Conservation (phyloP, 352 stramenopile species). For the Phytophthora macrochlamydospora region DNA sequence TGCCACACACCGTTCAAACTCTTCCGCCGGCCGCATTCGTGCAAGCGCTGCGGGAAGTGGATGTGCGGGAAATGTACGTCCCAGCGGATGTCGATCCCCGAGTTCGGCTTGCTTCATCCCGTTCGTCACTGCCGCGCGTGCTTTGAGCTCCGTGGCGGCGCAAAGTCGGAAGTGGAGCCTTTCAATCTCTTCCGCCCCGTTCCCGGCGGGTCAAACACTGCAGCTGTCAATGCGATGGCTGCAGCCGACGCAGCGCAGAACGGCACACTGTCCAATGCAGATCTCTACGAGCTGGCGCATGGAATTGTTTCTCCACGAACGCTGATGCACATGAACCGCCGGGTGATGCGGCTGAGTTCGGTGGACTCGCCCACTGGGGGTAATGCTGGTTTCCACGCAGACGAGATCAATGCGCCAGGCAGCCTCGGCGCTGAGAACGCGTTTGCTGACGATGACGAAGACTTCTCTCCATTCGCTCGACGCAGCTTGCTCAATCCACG, state of each 20-base stretch:
- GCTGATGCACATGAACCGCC: constrained; percentile 68
- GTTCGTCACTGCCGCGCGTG: constrained; percentile 82
- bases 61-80: constrained; percentile 86
- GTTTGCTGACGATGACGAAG: constrained; percentile 42
- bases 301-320: constrained; percentile 76
- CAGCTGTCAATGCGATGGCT: constrained; percentile 18
- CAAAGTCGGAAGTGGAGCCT: constrained; percentile 69
- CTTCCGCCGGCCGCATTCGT: constrained; percentile 81
- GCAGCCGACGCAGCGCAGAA: constrained; percentile 16
- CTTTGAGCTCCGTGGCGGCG: constrained; percentile 71
- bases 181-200: constrained; percentile 64
- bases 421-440: constrained; percentile 36
- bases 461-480: constrained; percentile 40
- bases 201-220: constrained; percentile 6
- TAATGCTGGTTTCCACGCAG: constrained; percentile 37
- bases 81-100: constrained; percentile 80
- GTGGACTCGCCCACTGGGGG: constrained; percentile 75
- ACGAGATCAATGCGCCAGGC: constrained; percentile 51
- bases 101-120: constrained; percentile 75
- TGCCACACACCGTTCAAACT: constrained; percentile 84
- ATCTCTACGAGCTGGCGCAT: constrained; percentile 83
- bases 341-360: constrained; percentile 66
- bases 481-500: constrained; percentile 45
- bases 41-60: constrained; percentile 86
- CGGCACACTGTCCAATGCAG: constrained; percentile 60